Conservation (phyloP, 2,329 filamentous ascomycete species). For the Cercospora janseana region DNA sequence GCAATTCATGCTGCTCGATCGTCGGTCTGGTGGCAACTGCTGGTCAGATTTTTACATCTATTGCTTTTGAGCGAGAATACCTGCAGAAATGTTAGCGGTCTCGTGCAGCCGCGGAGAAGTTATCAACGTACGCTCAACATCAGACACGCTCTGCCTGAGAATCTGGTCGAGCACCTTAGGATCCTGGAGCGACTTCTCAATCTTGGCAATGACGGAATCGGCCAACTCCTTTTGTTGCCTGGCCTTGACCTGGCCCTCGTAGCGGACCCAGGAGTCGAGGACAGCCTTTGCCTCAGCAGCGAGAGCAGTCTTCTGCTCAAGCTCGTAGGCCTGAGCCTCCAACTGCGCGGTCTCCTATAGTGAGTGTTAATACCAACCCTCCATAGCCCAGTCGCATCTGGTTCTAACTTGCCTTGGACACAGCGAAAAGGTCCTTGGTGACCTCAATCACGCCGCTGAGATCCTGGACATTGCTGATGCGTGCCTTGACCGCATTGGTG, state of each 20-base stretch:
- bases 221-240: slow-evolving; percentile 96
- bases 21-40: slow-evolving; percentile 8
- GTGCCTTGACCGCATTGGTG: slow-evolving; percentile 88
- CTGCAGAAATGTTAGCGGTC: slow-evolving; percentile 18
- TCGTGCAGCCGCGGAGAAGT: not conserved
- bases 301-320: slow-evolving; percentile 92
- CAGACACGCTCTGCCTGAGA: slow-evolving; percentile 89
- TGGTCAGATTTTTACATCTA: slow-evolving; percentile 11
- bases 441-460: slow-evolving; percentile 91
- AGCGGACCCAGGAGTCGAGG: slow-evolving; percentile 97
- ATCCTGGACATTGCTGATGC: slow-evolving; percentile 92
- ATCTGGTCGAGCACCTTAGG: slow-evolving; percentile 97
- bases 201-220: slow-evolving; percentile 90
- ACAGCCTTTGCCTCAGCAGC: slow-evolving; percentile 91
- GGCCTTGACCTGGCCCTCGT: slow-evolving; percentile 98
- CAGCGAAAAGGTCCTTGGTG: slow-evolving; percentile 94
- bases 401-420: slow-evolving; percentile 75
- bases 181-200: slow-evolving; percentile 97
- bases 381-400: not conserved
- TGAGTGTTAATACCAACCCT: not conserved
- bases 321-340: slow-evolving; percentile 92
- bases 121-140: slow-evolving; percentile 80
- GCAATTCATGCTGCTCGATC: slow-evolving; percentile 3
- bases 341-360: slow-evolving; percentile 92
- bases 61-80: slow-evolving; percentile 31